Percentiles rank a stretch among this genome's conserved stretches.
Evolutionary conservation across 2,329 filamentous ascomycete genomes (phyloP).

Genomic region (Shiraia bambusicola): DNA sequence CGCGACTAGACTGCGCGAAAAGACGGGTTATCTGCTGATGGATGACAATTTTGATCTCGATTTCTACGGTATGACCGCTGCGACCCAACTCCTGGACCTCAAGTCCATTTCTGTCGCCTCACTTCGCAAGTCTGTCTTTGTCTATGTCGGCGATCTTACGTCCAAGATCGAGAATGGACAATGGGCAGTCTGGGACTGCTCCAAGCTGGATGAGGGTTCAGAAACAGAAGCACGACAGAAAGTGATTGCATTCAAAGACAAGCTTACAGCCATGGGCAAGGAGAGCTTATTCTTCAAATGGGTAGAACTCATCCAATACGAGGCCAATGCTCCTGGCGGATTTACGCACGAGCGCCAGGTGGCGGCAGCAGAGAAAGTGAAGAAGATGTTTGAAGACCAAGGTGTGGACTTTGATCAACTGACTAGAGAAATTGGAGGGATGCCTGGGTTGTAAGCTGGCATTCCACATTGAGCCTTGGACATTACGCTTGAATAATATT

Average conservation of each 20-base stretch:
- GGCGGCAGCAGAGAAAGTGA: constrained; percentile 71
- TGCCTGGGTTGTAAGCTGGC: constrained; percentile 49
- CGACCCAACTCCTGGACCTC: constrained; percentile 68
- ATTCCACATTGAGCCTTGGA: too few species aligned
- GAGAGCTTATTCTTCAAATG: constrained; percentile 88
- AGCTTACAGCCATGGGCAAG: constrained; percentile 73
- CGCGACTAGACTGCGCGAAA: constrained; percentile 65
- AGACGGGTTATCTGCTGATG: constrained; percentile 87
- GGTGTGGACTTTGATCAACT: constrained; percentile 81
- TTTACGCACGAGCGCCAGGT: constrained; percentile 75
- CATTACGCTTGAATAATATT: background rate
- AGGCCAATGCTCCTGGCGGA: constrained; percentile 74
- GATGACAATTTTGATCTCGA: constrained; percentile 85
- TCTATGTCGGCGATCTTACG: constrained; percentile 29
- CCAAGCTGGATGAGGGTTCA: constrained; percentile 51
- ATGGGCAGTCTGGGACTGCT: constrained; percentile 70
- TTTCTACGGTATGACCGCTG: constrained; percentile 76
- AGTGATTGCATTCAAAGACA: constrained; percentile 78
- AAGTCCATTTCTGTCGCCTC: constrained; percentile 63
- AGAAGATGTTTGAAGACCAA: constrained; percentile 71
- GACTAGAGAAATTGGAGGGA: constrained; percentile 69
- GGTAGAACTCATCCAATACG: constrained; percentile 90
- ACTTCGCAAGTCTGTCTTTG: constrained; percentile 66
- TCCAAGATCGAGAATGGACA: constrained; percentile 52
- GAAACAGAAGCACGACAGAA: constrained; percentile 70